Percentiles rank a stretch among this genome's conserved stretches.
Conservation (phyloP, 495 filamentous ascomycete genomes). For the Aspergillus diversus region DNA sequence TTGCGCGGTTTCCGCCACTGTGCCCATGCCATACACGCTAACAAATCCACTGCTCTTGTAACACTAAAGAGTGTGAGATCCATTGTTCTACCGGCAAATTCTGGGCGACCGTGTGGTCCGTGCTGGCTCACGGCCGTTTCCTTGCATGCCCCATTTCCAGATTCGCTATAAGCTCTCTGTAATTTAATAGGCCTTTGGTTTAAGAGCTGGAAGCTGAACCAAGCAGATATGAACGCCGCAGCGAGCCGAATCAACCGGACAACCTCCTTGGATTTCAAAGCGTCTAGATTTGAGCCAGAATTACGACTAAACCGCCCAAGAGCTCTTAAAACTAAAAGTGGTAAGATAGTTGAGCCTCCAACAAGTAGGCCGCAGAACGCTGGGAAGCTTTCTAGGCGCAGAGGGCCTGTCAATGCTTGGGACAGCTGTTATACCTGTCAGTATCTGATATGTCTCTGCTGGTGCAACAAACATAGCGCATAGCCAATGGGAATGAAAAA, state of each 20-base stretch:
- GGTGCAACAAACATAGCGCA: slow-evolving; percentile 1
- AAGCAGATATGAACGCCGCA: slow-evolving; percentile 49
- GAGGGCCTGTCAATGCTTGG: slow-evolving; percentile 39
- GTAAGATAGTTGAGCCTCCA: slow-evolving; percentile 76
- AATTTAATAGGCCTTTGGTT: slow-evolving; percentile 41
- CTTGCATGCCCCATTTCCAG: slow-evolving; percentile 10
- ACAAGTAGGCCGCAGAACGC: slow-evolving; percentile 79
- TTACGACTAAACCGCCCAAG: slow-evolving; percentile 31
- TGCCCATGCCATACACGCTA: slow-evolving; percentile 69
- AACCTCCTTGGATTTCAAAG: slow-evolving; percentile 23
- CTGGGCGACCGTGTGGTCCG: slow-evolving; percentile 31
- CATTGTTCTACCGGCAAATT: slow-evolving; percentile 75
- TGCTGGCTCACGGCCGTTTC: slow-evolving; percentile 47
- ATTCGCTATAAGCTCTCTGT: slow-evolving; percentile 17
- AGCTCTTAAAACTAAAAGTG: slow-evolving; percentile 39
- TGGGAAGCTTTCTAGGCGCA: slow-evolving; percentile 65
- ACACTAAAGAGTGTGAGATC: slow-evolving; percentile 85
- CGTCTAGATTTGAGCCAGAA: slow-evolving; percentile 22
- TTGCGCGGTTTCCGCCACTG: slow-evolving; percentile 39
- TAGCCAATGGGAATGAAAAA: slow-evolving; percentile 1
- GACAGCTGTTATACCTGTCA: slow-evolving; percentile 34
- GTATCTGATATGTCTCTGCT: slow-evolving; percentile 4
- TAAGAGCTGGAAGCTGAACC: slow-evolving; percentile 51
- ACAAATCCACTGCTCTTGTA: slow-evolving; percentile 73
- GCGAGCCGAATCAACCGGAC: slow-evolving; percentile 42